A percentile compares a stretch with the other conserved stretches of the same genome.
Conservation (phyloP, 352 stramenopile genomes). For the Pythium apleroticum region DNA sequence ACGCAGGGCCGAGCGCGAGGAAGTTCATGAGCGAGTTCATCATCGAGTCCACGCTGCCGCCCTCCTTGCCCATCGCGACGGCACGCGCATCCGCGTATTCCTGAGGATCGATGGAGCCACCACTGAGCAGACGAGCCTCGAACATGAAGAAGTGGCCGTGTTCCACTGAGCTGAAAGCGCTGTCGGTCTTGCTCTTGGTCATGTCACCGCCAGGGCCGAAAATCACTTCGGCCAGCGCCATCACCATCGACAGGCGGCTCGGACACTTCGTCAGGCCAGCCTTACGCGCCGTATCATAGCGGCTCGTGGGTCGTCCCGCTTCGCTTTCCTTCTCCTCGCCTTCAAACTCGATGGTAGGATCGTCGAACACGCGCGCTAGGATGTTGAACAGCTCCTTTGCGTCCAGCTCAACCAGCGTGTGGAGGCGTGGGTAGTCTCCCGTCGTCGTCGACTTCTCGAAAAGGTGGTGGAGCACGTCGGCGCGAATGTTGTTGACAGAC, state of each 20-base stretch:
- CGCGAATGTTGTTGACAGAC: constrained; percentile 73
- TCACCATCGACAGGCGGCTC: constrained; percentile 79
- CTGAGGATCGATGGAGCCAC: constrained; percentile 77
- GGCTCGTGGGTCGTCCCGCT: constrained; percentile 47
- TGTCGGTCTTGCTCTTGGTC: constrained; percentile 28
- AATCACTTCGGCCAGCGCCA: constrained; percentile 81
- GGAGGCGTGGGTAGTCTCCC: constrained; percentile 64
- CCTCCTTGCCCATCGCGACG: constrained; percentile 47
- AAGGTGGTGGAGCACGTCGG: constrained; percentile 84
- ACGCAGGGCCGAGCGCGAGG: constrained; percentile 70
- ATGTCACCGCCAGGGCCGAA: constrained; percentile 50
- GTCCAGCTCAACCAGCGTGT: constrained; percentile 75
- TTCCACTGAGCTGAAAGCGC: constrained; percentile 73
- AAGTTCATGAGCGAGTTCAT: constrained; percentile 91
- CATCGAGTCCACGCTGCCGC: constrained; percentile 52
- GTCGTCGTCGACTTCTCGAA: constrained; percentile 60
- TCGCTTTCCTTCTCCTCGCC: constrained; percentile 62
- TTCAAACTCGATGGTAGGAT: constrained; percentile 84
- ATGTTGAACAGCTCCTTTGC: constrained; percentile 83
- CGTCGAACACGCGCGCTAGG: constrained; percentile 77
- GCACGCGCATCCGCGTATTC: constrained; percentile 77
- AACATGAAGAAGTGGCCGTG: constrained; percentile 91
- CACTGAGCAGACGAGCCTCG: constrained; percentile 81
- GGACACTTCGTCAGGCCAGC: constrained; percentile 73
- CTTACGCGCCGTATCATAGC: constrained; percentile 78